A percentile compares a stretch with the other conserved stretches of the same genome.
phyloP scores from a whole-genome alignment of 441 rosid species.

The Erodium texanum region DNA sequence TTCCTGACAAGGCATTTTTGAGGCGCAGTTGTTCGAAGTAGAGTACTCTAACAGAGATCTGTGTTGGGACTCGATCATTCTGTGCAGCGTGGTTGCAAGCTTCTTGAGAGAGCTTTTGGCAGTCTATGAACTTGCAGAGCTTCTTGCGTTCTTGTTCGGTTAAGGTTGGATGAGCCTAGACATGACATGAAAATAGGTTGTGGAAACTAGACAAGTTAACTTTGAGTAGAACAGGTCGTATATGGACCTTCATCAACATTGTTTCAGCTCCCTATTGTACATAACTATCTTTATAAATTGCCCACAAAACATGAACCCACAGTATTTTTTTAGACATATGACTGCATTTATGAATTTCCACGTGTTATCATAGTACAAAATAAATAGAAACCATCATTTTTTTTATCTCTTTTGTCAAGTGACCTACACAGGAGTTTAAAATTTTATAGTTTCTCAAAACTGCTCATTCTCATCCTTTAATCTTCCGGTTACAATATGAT shows the following conservation, averaged over 20 bases:
- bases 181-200: conserved; percentile 7
- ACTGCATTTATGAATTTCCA: too few species aligned
- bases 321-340: too few species aligned
- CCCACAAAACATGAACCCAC: too few species aligned
- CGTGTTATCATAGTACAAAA: too few species aligned
- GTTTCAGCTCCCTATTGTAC: not conserved
- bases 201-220: not conserved
- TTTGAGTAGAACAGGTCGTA: not conserved
- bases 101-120: conserved; percentile 63
- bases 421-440: too few species aligned
- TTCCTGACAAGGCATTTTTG: conserved; percentile 52
- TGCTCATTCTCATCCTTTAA: too few species aligned
- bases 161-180: conserved; percentile 63
- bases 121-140: conserved; percentile 64
- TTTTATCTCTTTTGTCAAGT: too few species aligned
- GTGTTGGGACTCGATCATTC: conserved; percentile 59
- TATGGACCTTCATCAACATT: not conserved
- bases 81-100: conserved; percentile 68
- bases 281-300: too few species aligned
- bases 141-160: conserved; percentile 61
- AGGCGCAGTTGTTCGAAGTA: conserved; percentile 59
- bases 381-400: too few species aligned
- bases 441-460: too few species aligned
- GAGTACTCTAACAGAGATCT: conserved; percentile 50
- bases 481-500: too few species aligned